A percentile compares a stretch with the other conserved stretches of the same genome.
phyloP scores from a whole-genome alignment of 2,329 filamentous ascomycete species.

The Didymella keratinophila region DNA sequence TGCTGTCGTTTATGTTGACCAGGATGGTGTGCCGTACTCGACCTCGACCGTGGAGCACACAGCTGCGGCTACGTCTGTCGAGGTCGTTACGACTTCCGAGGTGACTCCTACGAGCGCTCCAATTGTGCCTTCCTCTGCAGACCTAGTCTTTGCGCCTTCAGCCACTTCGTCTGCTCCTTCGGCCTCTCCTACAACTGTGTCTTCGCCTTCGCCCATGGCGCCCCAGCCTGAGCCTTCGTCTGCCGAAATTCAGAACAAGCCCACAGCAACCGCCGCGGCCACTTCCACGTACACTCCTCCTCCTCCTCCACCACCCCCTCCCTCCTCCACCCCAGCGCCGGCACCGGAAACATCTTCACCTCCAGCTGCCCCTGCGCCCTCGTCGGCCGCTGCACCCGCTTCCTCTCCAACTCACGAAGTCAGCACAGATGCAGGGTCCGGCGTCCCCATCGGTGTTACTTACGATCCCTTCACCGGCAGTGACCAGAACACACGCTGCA shows the following conservation, averaged over 20 bases:
- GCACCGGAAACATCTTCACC: conserved; percentile 2
- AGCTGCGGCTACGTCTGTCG: conserved; percentile 16
- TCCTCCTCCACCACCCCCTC: conserved; percentile 4
- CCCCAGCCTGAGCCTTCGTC: conserved; percentile 20
- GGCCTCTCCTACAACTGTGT: conserved; percentile 12
- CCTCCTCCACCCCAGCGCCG: background rate
- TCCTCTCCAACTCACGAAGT: conserved; percentile 12
- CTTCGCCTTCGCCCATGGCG: conserved; percentile 20
- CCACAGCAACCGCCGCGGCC: background rate
- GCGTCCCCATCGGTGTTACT: conserved; percentile 43
- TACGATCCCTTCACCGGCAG: conserved; percentile 44
- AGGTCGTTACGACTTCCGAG: conserved; percentile 20
- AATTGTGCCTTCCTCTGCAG: conserved; percentile 15
- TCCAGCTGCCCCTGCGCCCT: conserved; percentile 9
- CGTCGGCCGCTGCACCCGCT: conserved; percentile 10
- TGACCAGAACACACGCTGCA: conserved; percentile 61
- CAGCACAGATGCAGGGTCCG: background rate
- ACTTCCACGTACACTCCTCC: conserved; percentile 5
- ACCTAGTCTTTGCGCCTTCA: conserved; percentile 13
- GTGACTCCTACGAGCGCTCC: conserved; percentile 21
- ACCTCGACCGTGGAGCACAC: conserved; percentile 31
- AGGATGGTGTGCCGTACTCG: conserved; percentile 37
- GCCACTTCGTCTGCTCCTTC: conserved; percentile 13
- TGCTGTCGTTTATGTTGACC: conserved; percentile 45
- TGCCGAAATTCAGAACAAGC: conserved; percentile 8